A percentile compares a stretch with the other conserved stretches of the same genome.
phyloP scores from a whole-genome alignment of 257 asterid species.

The Avicennia marina region DNA sequence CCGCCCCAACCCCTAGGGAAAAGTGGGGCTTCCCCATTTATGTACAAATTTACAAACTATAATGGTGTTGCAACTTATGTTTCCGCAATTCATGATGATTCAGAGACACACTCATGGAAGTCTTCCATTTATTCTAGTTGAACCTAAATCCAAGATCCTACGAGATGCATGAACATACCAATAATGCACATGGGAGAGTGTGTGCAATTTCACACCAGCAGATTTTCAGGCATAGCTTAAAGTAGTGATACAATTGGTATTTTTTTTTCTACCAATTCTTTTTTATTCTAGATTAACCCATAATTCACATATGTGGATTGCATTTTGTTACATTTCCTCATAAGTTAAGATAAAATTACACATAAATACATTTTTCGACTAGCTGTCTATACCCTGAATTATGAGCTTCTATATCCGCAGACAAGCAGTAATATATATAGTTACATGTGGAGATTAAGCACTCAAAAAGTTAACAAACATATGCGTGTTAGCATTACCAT shows the following conservation, averaged over 20 bases:
- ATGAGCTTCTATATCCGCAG: neutral
- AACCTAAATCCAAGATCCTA: neutral
- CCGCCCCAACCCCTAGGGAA: neutral
- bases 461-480: neutral
- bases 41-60: neutral
- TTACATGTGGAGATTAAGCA: conserved; percentile 8
- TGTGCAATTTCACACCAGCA: neutral
- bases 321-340: neutral
- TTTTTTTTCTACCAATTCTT: neutral
- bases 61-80: neutral
- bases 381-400: neutral
- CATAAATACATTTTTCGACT: neutral
- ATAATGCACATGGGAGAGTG: neutral
- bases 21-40: neutral
- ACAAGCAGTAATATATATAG: neutral
- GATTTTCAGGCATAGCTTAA: neutral
- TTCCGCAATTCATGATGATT: neutral
- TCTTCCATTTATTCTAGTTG: neutral
- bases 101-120: neutral
- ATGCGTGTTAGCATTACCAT: neutral
- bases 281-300: neutral
- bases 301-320: neutral
- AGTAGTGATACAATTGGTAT: neutral
- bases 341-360: neutral
- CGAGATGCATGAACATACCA: neutral